Evolutionary conservation across 768 basidiomycete genomes (phyloP).

Genomic region (Serendipita sp.): DNA sequence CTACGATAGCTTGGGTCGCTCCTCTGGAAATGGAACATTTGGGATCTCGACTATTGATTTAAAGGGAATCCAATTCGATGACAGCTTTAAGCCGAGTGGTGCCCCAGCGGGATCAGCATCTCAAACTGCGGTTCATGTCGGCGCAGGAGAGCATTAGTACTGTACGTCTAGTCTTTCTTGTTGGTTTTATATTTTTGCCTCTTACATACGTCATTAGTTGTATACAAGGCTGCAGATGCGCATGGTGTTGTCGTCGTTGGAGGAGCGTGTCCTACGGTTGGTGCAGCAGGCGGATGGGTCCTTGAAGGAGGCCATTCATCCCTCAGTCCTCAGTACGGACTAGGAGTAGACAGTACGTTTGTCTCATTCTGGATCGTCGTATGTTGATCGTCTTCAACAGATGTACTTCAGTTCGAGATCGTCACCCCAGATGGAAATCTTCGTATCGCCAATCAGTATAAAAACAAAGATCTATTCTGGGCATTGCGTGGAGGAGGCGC

Average conservation of each 20-base stretch:
- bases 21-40: constrained; percentile 15
- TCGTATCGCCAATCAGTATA: neutral
- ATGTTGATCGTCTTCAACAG: neutral
- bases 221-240: constrained; percentile 25
- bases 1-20: constrained; percentile 11
- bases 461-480: constrained; percentile 11
- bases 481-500: constrained; percentile 11
- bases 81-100: constrained; percentile 23
- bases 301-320: constrained; percentile 33
- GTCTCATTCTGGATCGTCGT: neutral
- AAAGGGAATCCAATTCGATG: constrained; percentile 15
- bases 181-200: constrained; percentile 26
- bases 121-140: constrained; percentile 9
- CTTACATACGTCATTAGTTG: constrained; percentile 31
- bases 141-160: constrained; percentile 12
- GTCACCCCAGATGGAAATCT: constrained; percentile 10
- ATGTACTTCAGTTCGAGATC: constrained; percentile 9
- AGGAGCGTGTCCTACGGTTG: constrained; percentile 26
- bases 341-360: constrained; percentile 19
- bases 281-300: constrained; percentile 34
- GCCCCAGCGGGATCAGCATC: constrained; percentile 11
- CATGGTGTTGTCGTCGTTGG: constrained; percentile 31
- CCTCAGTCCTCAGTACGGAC: constrained; percentile 26
- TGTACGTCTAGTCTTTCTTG: constrained; percentile 6
- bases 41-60: constrained; percentile 5